These are phyloP conservation scores for Populus pruinosa DNA, from an alignment of 345 rosid genomes.

Conservation along the genomic window DNA sequence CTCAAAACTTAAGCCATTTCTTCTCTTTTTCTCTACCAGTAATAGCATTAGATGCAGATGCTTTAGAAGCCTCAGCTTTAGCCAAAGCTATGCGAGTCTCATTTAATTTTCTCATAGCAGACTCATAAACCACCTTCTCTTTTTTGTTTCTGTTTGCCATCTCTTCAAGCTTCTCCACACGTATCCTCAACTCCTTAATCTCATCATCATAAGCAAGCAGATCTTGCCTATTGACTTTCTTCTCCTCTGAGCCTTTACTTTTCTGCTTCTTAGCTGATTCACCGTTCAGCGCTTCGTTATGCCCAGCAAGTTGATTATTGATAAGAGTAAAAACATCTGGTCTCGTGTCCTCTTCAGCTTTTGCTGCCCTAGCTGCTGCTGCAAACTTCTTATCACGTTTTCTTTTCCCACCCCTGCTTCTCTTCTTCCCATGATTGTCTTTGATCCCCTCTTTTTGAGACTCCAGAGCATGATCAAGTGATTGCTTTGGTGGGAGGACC, in stretches of 20 bases:
- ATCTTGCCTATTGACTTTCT: constrained; percentile 59
- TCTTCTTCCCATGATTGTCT: constrained; percentile 48
- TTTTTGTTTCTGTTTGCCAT: constrained; percentile 73
- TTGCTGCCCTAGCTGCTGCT: constrained; percentile 57
- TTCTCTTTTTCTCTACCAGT: constrained; percentile 77
- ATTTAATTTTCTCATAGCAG: constrained; percentile 66
- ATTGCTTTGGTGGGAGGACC: constrained; percentile 80
- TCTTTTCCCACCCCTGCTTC: constrained; percentile 91
- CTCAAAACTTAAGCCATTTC: constrained; percentile 87
- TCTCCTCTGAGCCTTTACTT: constrained; percentile 44
- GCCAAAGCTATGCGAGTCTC: constrained; percentile 63
- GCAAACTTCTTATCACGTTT: constrained; percentile 83
- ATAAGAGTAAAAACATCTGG: constrained; percentile 82
- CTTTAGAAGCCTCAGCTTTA: constrained; percentile 63
- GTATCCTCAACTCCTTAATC: constrained; percentile 56
- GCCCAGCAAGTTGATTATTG: constrained; percentile 56
- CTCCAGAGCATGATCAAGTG: constrained; percentile 69
- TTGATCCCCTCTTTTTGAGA: constrained; percentile 43
- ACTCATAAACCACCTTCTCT: constrained; percentile 72
- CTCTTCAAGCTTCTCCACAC: constrained; percentile 64
- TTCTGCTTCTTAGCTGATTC: constrained; percentile 41
- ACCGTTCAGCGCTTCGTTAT: constrained; percentile 33
- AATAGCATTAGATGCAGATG: constrained; percentile 67
- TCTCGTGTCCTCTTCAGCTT: constrained; percentile 51
- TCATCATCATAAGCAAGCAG: constrained; percentile 75